Evolutionary conservation across 768 basidiomycete genomes (phyloP).

Genomic region (Strobilomyces echinocephalus): DNA sequence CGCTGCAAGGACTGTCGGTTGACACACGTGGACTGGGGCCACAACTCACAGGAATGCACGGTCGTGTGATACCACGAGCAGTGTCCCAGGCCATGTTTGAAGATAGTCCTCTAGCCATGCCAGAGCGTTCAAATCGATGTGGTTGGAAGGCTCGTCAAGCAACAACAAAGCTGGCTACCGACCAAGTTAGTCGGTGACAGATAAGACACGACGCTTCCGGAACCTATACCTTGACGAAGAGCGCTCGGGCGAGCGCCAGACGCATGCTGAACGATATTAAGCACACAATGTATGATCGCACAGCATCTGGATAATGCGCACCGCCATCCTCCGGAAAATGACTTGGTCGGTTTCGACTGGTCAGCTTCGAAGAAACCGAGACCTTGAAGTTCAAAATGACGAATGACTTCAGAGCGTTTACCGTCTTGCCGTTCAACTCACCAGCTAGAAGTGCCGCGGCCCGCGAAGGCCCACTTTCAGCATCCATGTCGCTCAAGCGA

Average conservation of each 20-base stretch:
- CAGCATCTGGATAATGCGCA: constrained; percentile 25
- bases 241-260: constrained; percentile 86
- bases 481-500: constrained; percentile 95
- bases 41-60: constrained; percentile 80
- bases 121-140: constrained; percentile 93
- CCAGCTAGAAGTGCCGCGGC: constrained; percentile 88
- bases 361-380: constrained; percentile 89
- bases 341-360: constrained; percentile 75
- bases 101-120: constrained; percentile 98
- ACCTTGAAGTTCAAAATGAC: constrained; percentile 47
- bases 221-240: constrained; percentile 81
- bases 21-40: constrained; percentile 29
- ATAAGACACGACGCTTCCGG: background rate
- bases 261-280: constrained; percentile 65
- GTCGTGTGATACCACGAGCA: constrained; percentile 97
- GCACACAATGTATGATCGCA: background rate
- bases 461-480: constrained; percentile 92
- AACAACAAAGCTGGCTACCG: constrained; percentile 67
- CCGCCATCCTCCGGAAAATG: constrained; percentile 97
- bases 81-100: constrained; percentile 88
- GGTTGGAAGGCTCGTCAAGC: constrained; percentile 94
- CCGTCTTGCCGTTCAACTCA: constrained; percentile 23
- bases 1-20: constrained; percentile 39
- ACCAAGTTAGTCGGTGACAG: constrained; percentile 5
- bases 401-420: background rate